Percentiles rank a stretch among this genome's conserved stretches.
These are phyloP conservation scores for Penicillium brasilianum DNA, from an alignment of 2,329 filamentous ascomycete species.

Conservation along the genomic window DNA sequence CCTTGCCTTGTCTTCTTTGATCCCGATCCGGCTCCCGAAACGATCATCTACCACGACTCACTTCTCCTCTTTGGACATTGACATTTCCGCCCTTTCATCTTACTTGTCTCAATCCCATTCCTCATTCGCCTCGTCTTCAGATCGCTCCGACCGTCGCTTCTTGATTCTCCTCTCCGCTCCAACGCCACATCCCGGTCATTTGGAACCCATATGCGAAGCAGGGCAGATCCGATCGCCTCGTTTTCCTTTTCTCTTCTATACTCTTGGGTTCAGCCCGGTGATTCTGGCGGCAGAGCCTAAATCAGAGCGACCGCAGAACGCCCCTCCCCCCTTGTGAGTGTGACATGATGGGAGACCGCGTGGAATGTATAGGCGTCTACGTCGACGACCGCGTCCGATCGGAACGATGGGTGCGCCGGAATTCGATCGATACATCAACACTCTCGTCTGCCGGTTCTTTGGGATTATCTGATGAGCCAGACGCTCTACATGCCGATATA, in stretches of 20 bases:
- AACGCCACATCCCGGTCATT: conserved; percentile 7
- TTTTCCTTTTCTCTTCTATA: conserved; percentile 22
- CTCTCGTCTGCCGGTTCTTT: conserved; percentile 34
- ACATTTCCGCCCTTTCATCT: conserved; percentile 10
- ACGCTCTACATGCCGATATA: conserved; percentile 55
- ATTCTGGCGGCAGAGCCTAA: conserved; percentile 25
- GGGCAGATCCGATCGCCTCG: conserved; percentile 22
- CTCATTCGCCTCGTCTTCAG: background rate
- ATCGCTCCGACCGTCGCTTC: conserved; percentile 6
- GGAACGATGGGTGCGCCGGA: conserved; percentile 51
- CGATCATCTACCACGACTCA: background rate
- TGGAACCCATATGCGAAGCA: conserved; percentile 37
- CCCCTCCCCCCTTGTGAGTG: conserved; percentile 4
- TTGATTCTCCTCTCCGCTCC: conserved; percentile 10
- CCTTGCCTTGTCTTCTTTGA: background rate
- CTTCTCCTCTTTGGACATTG: conserved; percentile 4
- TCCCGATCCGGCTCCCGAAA: background rate
- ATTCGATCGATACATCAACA: conserved; percentile 34
- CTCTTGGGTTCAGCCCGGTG: conserved; percentile 17
- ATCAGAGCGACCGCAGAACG: conserved; percentile 17
- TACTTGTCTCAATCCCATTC: background rate
- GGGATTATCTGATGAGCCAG: conserved; percentile 46
- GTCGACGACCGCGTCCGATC: conserved; percentile 52
- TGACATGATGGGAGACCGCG: conserved; percentile 49
- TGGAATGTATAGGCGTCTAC: conserved; percentile 52